Conservation (phyloP, 257 asterid species). For the Euphrasia confusa region DNA sequence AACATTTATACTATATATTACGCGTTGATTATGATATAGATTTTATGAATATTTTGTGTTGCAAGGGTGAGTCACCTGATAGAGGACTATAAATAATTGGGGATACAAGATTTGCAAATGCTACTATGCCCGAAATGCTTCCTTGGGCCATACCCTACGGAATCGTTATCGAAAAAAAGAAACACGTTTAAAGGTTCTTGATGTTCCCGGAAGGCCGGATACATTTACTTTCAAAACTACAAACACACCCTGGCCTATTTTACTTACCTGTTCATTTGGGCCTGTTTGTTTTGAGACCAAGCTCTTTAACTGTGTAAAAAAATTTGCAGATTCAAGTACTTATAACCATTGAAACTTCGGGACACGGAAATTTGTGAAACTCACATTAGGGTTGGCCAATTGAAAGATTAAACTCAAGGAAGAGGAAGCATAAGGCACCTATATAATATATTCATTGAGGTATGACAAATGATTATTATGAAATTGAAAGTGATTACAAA, state of each 20-base stretch:
- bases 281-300: conserved; percentile 67
- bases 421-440: conserved; percentile 66
- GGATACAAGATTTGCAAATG: conserved; percentile 59
- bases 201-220: too few relatives aligned
- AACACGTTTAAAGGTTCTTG: neutral
- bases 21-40: too few relatives aligned
- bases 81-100: conserved; percentile 79
- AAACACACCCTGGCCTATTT: too few relatives aligned
- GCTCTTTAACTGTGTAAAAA: conserved; percentile 49
- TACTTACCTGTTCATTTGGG: conserved; percentile 56
- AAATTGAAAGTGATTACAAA: neutral
- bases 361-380: conserved; percentile 20
- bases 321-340: neutral
- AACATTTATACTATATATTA: too few relatives aligned
- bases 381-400: conserved; percentile 60
- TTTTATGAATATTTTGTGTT: too few relatives aligned
- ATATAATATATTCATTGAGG: neutral
- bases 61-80: conserved; percentile 40
- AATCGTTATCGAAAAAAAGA: neutral
- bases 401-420: conserved; percentile 34
- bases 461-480: neutral
- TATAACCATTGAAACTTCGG: neutral
- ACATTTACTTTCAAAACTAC: too few relatives aligned
- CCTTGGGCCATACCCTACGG: conserved; percentile 19
- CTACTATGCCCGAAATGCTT: conserved; percentile 53